Conservation (phyloP, 495 filamentous ascomycete genomes). For the Aspergillus funiculosus region DNA sequence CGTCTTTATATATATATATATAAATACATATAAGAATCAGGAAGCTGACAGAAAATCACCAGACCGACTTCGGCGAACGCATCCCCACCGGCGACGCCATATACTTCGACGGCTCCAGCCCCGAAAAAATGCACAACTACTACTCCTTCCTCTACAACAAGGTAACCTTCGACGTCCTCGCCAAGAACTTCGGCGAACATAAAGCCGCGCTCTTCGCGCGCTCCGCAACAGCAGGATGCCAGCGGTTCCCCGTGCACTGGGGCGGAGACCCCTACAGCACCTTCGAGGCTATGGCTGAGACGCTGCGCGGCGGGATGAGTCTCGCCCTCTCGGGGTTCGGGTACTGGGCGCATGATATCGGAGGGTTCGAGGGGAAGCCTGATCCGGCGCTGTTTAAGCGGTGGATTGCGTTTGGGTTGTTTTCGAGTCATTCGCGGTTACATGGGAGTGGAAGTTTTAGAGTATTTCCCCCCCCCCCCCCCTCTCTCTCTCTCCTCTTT, state of each 20-base stretch:
- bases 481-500: too few relatives aligned
- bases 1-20: too few relatives aligned
- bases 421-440: conserved; percentile 11
- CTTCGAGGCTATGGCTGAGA: conserved; percentile 12
- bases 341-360: conserved; percentile 14
- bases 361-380: conserved; percentile 12
- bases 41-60: too few relatives aligned
- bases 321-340: conserved; percentile 12
- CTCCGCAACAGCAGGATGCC: conserved; percentile 11
- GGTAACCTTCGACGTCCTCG: conserved; percentile 11
- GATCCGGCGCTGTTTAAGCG: conserved; percentile 11
- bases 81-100: conserved; percentile 13
- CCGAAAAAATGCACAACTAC: conserved; percentile 14
- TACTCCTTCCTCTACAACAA: conserved; percentile 14
- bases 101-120: conserved; percentile 12
- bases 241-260: conserved; percentile 14
- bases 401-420: conserved; percentile 13
- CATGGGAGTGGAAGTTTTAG: conserved; percentile 13
- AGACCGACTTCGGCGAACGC: conserved; percentile 15
- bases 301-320: conserved; percentile 13
- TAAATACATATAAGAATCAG: too few relatives aligned
- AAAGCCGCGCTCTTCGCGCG: conserved; percentile 13
- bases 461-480: too few relatives aligned
- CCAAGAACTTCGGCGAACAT: conserved; percentile 5
- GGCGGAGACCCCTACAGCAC: conserved; percentile 14